phyloP scores from a whole-genome alignment of 371 early-diverging fungal genomes.

The Mortierella sp. region DNA sequence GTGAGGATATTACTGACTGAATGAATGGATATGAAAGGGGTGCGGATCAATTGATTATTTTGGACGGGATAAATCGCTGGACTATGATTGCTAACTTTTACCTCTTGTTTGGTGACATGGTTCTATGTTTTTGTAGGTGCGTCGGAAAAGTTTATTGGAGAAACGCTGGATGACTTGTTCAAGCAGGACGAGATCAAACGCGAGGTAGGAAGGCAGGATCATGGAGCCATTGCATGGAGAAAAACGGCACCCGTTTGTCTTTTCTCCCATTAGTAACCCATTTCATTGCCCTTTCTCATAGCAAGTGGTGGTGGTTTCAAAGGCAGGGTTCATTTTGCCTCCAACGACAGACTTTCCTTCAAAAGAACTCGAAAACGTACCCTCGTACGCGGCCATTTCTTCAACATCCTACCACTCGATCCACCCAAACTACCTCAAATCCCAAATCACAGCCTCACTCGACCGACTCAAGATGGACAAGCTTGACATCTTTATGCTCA shows the following conservation, averaged over 20 bases:
- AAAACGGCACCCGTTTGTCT: not conserved
- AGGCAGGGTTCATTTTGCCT: conserved; percentile 74
- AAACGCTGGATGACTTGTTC: conserved; percentile 61
- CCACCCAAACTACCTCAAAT: conserved; percentile 71
- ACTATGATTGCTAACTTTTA: too few relatives aligned
- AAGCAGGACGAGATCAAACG: conserved; percentile 59
- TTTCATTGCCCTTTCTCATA: conserved; percentile 20
- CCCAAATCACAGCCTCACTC: conserved; percentile 72
- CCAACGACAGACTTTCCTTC: conserved; percentile 27
- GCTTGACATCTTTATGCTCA: conserved; percentile 83
- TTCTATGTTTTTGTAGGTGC: conserved; percentile 64
- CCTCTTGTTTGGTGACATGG: not conserved
- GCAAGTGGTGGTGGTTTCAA: conserved; percentile 75
- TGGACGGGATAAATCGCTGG: too few relatives aligned
- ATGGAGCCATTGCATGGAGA: too few relatives aligned
- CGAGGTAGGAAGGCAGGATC: conserved; percentile 50
- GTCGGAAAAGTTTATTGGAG: conserved; percentile 74
- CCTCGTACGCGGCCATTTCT: conserved; percentile 67
- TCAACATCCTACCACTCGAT: conserved; percentile 76
- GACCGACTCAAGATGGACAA: conserved; percentile 68
- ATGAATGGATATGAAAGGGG: too few relatives aligned
- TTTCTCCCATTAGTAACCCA: conserved; percentile 2
- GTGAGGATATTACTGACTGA: conserved; percentile 42
- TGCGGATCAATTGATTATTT: too few relatives aligned
- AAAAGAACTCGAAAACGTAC: conserved; percentile 20